Evolutionary conservation across 2,329 filamentous ascomycete genomes (phyloP).

Genomic region (Chrysosporium queenslandicum): DNA sequence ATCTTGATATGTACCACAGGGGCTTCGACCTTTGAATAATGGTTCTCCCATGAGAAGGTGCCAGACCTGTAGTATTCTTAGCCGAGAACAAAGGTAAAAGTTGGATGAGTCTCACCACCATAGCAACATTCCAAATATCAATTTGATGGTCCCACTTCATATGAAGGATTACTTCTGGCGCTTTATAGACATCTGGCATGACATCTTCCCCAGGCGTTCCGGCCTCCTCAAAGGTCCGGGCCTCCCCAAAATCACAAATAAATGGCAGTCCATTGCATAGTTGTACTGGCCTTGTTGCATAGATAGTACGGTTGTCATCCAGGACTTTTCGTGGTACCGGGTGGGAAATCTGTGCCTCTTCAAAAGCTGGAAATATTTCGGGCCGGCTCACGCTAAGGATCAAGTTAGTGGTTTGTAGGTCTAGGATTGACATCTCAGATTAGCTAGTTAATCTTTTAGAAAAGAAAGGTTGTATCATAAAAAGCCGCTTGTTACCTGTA

Average conservation of each 20-base stretch:
- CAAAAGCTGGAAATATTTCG: conserved; percentile 8
- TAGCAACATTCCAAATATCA: conserved; percentile 23
- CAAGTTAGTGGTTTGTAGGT: conserved; percentile 2
- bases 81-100: not conserved
- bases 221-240: not conserved
- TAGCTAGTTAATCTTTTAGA: not conserved
- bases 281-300: conserved; percentile 5
- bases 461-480: no score
- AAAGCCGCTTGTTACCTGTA: conserved; percentile 2
- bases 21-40: conserved; percentile 7
- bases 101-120: conserved; percentile 16
- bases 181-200: conserved; percentile 20
- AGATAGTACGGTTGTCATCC: conserved; percentile 12
- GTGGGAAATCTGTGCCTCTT: conserved; percentile 11
- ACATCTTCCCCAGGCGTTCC: conserved; percentile 13
- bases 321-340: conserved; percentile 11
- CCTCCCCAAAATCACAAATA: conserved; percentile 13
- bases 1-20: not conserved
- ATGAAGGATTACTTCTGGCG: conserved; percentile 21
- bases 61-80: conserved; percentile 10
- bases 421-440: not conserved
- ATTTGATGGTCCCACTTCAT: conserved; percentile 22
- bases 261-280: conserved; percentile 2
- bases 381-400: conserved; percentile 6
- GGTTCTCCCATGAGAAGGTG: conserved; percentile 6